Evolutionary conservation across 805 yeast genomes (phyloP).

Genomic region (Candida jianshihensis): DNA sequence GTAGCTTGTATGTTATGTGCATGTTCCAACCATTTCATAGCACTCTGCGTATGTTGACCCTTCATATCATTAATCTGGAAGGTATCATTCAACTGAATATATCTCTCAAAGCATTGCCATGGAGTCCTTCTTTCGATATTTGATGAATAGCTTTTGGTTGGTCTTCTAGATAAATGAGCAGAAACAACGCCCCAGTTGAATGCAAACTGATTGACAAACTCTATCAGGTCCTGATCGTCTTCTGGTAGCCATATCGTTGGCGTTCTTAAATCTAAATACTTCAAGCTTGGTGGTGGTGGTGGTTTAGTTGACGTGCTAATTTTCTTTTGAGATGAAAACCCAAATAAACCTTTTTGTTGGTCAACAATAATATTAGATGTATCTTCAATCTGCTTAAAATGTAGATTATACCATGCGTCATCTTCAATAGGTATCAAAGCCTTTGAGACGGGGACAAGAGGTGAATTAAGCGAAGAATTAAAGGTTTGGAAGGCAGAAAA

Average conservation of each 20-base stretch:
- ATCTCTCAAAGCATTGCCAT: conserved; percentile 98
- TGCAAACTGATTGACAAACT: conserved; percentile 75
- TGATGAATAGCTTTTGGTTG: conserved; percentile 68
- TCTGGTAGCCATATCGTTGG: conserved; percentile 97
- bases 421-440: conserved; percentile 57
- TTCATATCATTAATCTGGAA: conserved; percentile 83
- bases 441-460: conserved; percentile 55
- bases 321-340: conserved; percentile 37
- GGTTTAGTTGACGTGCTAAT: conserved; percentile 63
- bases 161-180: conserved; percentile 61
- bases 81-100: conserved; percentile 84
- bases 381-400: conserved; percentile 43
- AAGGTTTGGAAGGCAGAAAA: conserved; percentile 24
- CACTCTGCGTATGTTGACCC: conserved; percentile 76
- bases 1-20: conserved; percentile 85
- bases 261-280: conserved; percentile 72
- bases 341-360: conserved; percentile 51
- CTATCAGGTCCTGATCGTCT: conserved; percentile 77
- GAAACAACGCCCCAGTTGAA: conserved; percentile 93
- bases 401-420: conserved; percentile 54
- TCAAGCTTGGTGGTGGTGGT: conserved; percentile 83
- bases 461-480: conserved; percentile 20
- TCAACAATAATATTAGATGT: conserved; percentile 31
- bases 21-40: conserved; percentile 88
- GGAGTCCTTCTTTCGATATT: conserved; percentile 94